A percentile compares a stretch with the other conserved stretches of the same genome.
Conservation (phyloP, 164 flowering plant genomes). For the Aristolochia californica region DNA sequence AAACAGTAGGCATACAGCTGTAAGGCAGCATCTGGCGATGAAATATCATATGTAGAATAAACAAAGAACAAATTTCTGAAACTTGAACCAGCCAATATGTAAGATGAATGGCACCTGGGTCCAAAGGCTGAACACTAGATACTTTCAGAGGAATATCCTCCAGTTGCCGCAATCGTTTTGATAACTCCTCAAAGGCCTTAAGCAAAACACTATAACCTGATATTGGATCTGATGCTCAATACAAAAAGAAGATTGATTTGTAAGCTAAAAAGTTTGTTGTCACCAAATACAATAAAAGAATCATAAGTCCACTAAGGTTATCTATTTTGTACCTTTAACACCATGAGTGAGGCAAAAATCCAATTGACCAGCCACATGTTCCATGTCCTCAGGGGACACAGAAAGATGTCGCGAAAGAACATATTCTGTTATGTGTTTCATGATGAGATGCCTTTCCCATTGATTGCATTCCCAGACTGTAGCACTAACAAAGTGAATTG, state of each 20-base stretch:
- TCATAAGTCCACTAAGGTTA: background rate
- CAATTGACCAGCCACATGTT: constrained; percentile 61
- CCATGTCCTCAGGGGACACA: constrained; percentile 38
- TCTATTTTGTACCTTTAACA: constrained; percentile 29
- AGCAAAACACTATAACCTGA: constrained; percentile 46
- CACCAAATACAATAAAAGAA: background rate
- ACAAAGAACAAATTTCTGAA: too few relatives aligned
- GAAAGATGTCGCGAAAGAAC: constrained; percentile 63
- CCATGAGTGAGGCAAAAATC: constrained; percentile 71
- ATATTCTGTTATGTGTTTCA: constrained; percentile 57
- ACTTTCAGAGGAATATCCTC: constrained; percentile 70
- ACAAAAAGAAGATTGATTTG: background rate
- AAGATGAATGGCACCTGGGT: constrained; percentile 45
- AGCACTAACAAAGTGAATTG: constrained; percentile 1
- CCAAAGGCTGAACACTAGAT: constrained; percentile 82
- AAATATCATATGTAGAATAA: too few relatives aligned
- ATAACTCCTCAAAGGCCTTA: constrained; percentile 56
- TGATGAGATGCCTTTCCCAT: constrained; percentile 70
- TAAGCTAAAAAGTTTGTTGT: background rate
- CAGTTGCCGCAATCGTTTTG: constrained; percentile 55
- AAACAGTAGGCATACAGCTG: too few relatives aligned
- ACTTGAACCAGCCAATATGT: too few relatives aligned
- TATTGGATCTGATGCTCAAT: constrained; percentile 52
- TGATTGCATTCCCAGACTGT: constrained; percentile 76
- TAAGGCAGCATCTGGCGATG: too few relatives aligned